These are phyloP conservation scores for Pyrenula massariospora DNA, from an alignment of 495 filamentous ascomycete genomes.

Conservation along the genomic window DNA sequence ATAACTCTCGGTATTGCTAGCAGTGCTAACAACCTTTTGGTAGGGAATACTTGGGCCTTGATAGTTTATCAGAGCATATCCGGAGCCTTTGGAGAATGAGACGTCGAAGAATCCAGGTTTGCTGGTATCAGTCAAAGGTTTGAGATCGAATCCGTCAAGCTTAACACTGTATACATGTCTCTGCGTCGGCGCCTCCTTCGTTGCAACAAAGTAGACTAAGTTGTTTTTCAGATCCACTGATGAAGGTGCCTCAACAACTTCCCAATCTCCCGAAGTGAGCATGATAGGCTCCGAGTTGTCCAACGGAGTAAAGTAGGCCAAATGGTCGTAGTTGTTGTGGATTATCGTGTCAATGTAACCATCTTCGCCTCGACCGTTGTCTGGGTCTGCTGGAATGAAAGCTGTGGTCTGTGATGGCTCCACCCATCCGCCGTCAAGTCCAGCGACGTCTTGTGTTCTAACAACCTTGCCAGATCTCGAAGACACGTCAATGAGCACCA, in stretches of 20 bases:
- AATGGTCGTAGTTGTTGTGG: constrained; percentile 75
- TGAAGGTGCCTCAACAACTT: constrained; percentile 81
- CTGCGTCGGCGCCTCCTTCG: constrained; percentile 77
- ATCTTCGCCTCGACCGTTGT: constrained; percentile 64
- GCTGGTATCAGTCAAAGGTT: constrained; percentile 61
- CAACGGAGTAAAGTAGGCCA: constrained; percentile 89
- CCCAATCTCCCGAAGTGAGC: constrained; percentile 84
- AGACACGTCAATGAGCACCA: constrained; percentile 75
- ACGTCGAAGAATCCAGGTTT: constrained; percentile 70
- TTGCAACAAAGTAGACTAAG: constrained; percentile 80
- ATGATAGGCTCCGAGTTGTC: constrained; percentile 69
- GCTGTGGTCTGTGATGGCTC: constrained; percentile 80
- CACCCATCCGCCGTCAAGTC: constrained; percentile 91
- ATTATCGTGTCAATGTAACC: constrained; percentile 92
- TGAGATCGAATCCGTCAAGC: constrained; percentile 61
- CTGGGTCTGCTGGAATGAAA: constrained; percentile 75
- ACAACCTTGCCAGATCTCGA: constrained; percentile 68
- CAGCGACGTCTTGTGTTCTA: constrained; percentile 61
- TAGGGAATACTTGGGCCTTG: constrained; percentile 78
- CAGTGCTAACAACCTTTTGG: constrained; percentile 83
- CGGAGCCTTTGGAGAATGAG: constrained; percentile 74
- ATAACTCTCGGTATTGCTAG: constrained; percentile 48
- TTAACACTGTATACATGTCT: constrained; percentile 85
- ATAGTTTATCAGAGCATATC: constrained; percentile 75
- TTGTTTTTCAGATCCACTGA: constrained; percentile 77